phyloP scores from a whole-genome alignment of 2,329 filamentous ascomycete genomes.

The Diaporthe longicolla region DNA sequence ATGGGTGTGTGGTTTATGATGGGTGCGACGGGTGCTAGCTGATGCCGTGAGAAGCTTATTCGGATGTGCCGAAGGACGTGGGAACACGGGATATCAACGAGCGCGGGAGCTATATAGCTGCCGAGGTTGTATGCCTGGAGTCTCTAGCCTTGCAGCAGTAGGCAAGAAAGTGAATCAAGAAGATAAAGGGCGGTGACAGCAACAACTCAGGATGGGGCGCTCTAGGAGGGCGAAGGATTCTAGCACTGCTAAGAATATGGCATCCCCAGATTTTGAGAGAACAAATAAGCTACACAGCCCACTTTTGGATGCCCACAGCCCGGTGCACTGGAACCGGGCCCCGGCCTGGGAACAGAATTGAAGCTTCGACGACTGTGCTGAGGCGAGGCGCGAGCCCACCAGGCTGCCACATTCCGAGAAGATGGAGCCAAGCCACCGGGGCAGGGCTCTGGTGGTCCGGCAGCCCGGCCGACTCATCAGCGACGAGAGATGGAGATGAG shows the following conservation, averaged over 20 bases:
- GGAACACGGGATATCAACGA: not conserved
- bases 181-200: conserved; percentile 36
- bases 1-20: conserved; percentile 5
- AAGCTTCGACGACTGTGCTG: not conserved
- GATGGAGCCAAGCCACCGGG: conserved; percentile 30
- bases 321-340: conserved; percentile 21
- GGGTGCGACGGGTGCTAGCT: conserved; percentile 4
- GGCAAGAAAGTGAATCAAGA: not conserved
- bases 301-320: conserved; percentile 36
- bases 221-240: conserved; percentile 31
- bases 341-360: conserved; percentile 35
- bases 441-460: conserved; percentile 27
- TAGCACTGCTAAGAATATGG: conserved; percentile 36
- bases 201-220: conserved; percentile 21
- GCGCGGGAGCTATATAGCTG: conserved; percentile 2
- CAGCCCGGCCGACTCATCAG: conserved; percentile 22
- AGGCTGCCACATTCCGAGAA: conserved; percentile 26
- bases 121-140: not conserved
- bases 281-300: conserved; percentile 39
- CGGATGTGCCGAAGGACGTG: not conserved
- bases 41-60: conserved; percentile 31
- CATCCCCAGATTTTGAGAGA: conserved; percentile 36
- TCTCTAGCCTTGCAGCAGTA: not conserved
- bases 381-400: conserved; percentile 18
- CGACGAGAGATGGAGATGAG: conserved; percentile 12